phyloP scores from a whole-genome alignment of 2,329 filamentous ascomycete species.

The Lachnellula occidentalis region DNA sequence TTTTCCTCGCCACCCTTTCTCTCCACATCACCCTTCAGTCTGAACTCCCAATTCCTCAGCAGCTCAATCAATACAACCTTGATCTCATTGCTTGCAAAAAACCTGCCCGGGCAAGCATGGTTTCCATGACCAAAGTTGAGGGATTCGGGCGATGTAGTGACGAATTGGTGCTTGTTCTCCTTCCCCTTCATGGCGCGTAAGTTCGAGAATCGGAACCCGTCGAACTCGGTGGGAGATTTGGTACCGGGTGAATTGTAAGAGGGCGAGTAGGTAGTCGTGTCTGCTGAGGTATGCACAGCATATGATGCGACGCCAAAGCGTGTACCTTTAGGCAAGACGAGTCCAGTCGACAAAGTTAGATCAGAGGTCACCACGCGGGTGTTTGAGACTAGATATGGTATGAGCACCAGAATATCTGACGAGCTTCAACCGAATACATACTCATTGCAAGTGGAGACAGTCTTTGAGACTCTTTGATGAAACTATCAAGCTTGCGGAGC shows the following conservation, averaged over 20 bases:
- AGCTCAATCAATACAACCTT: constrained; percentile 43
- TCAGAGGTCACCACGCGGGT: constrained; percentile 16
- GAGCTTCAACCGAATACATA: constrained; percentile 10
- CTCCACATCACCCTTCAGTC: constrained; percentile 70
- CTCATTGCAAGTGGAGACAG: constrained; percentile 31
- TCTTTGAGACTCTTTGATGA: constrained; percentile 37
- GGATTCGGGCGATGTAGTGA: constrained; percentile 31
- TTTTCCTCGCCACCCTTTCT: constrained; percentile 59
- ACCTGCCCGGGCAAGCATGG: constrained; percentile 40
- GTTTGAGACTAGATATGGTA: constrained; percentile 15
- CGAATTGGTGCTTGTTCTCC: constrained; percentile 31
- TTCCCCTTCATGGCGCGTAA: constrained; percentile 19
- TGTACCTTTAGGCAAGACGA: constrained; percentile 30
- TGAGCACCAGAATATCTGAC: not conserved
- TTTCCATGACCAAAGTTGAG: constrained; percentile 38
- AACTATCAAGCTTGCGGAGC: constrained; percentile 36
- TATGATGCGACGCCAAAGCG: constrained; percentile 30
- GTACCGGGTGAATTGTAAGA: constrained; percentile 20
- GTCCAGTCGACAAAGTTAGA: constrained; percentile 32
- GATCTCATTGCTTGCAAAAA: constrained; percentile 37
- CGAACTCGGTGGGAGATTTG: constrained; percentile 15
- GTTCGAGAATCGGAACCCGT: constrained; percentile 23
- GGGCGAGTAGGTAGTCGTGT: constrained; percentile 19
- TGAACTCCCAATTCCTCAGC: constrained; percentile 31
- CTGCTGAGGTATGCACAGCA: constrained; percentile 21